phyloP scores from a whole-genome alignment of 176 grass and related monocot genomes.

The Olyra latifolia region DNA sequence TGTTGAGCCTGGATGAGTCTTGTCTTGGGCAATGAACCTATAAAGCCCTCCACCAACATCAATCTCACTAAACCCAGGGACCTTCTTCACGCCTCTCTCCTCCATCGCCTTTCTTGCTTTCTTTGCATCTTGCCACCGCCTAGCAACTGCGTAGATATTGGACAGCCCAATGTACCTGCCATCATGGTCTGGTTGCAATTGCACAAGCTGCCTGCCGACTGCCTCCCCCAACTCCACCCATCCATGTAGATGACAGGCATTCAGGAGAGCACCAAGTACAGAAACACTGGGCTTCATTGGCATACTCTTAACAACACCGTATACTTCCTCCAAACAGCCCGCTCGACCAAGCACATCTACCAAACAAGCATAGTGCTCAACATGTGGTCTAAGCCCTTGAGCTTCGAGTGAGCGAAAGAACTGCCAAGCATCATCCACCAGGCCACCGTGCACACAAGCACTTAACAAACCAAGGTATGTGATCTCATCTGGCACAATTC shows the following conservation, averaged over 20 bases:
- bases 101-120: constrained; percentile 58
- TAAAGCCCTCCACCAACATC: constrained; percentile 36
- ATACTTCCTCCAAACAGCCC: constrained; percentile 55
- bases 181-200: constrained; percentile 63
- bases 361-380: constrained; percentile 67
- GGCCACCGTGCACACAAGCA: constrained; percentile 57
- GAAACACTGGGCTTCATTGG: constrained; percentile 58
- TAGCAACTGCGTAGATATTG: constrained; percentile 66
- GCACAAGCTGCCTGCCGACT: constrained; percentile 60
- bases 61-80: constrained; percentile 71
- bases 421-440: constrained; percentile 58
- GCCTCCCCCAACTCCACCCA: constrained; percentile 69
- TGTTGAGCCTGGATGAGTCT: constrained; percentile 38
- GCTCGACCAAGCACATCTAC: constrained; percentile 75
- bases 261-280: constrained; percentile 63
- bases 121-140: constrained; percentile 64
- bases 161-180: constrained; percentile 71
- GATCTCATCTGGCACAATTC: constrained; percentile 62
- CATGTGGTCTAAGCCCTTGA: constrained; percentile 51
- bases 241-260: constrained; percentile 52
- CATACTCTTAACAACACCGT: constrained; percentile 51
- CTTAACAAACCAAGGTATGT: constrained; percentile 55
- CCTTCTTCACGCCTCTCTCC: constrained; percentile 58
- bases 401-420: constrained; percentile 57
- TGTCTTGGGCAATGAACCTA: constrained; percentile 61